A percentile compares a stretch with the other conserved stretches of the same genome.
phyloP scores from a whole-genome alignment of 2,329 filamentous ascomycete genomes.

The Didymellaceae sp. region DNA sequence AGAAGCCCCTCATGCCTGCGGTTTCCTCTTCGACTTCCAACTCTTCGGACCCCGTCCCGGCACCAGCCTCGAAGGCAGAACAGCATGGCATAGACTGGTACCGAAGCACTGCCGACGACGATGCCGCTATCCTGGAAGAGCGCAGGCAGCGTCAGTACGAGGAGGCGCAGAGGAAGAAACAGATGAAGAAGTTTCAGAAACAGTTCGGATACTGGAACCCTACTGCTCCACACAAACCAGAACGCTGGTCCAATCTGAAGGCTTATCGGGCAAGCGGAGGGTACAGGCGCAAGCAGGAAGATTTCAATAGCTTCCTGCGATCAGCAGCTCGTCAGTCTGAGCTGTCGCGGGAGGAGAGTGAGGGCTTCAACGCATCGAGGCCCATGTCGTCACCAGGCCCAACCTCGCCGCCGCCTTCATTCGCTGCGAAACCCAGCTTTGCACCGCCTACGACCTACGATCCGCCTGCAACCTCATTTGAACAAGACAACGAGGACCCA shows the following conservation, averaged over 20 bases:
- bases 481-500: conserved; percentile 33
- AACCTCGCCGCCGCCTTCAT: conserved; percentile 12
- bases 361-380: conserved; percentile 16
- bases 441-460: conserved; percentile 53
- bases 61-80: conserved; percentile 19
- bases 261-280: conserved; percentile 36
- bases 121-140: conserved; percentile 69
- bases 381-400: conserved; percentile 24
- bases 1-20: conserved; percentile 35
- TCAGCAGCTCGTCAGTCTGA: conserved; percentile 21
- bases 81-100: conserved; percentile 52
- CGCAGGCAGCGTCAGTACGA: conserved; percentile 75
- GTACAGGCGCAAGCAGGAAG: conserved; percentile 32
- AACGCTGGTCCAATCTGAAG: conserved; percentile 34
- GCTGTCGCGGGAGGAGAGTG: conserved; percentile 20
- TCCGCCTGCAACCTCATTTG: conserved; percentile 18
- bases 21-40: conserved; percentile 18
- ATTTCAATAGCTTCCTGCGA: conserved; percentile 34
- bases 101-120: conserved; percentile 86
- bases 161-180: conserved; percentile 64
- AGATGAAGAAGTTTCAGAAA: conserved; percentile 75
- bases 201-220: conserved; percentile 65
- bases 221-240: conserved; percentile 32
- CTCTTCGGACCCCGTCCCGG: conserved; percentile 24
- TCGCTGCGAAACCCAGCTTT: conserved; percentile 48